phyloP scores from a whole-genome alignment of 2,329 filamentous ascomycete species.

The Fusarium caatingaense region DNA sequence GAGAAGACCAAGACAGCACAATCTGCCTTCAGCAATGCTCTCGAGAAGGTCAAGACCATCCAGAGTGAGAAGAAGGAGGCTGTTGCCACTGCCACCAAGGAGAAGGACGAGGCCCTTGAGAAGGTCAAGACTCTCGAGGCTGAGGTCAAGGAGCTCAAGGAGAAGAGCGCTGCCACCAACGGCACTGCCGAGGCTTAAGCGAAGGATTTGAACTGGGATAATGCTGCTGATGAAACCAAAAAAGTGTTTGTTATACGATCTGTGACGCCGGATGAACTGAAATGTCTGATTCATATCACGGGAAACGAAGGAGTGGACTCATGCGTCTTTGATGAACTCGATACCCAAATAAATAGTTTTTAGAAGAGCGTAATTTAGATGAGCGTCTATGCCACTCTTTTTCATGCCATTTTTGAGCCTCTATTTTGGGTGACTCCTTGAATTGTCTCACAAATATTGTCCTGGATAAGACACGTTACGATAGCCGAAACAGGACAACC shows the following conservation, averaged over 20 bases:
- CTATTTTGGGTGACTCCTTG: not conserved
- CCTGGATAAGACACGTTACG: not conserved
- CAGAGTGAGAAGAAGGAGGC: conserved; percentile 34
- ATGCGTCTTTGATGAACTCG: conserved; percentile 48
- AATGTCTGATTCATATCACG: conserved; percentile 44
- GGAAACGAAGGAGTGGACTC: conserved; percentile 48
- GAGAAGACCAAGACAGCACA: conserved; percentile 30
- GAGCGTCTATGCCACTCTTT: conserved; percentile 42
- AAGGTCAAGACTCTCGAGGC: conserved; percentile 33
- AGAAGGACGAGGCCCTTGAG: conserved; percentile 34
- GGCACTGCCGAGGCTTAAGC: conserved; percentile 33
- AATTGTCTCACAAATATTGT: not conserved
- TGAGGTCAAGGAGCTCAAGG: conserved; percentile 38
- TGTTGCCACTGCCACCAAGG: conserved; percentile 25
- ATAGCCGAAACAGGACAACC: not conserved
- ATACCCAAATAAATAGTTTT: conserved; percentile 47
- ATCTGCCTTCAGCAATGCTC: conserved; percentile 23
- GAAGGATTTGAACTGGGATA: conserved; percentile 18
- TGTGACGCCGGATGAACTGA: conserved; percentile 43
- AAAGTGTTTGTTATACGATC: conserved; percentile 38
- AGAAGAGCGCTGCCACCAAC: conserved; percentile 31
- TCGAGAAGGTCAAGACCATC: conserved; percentile 22
- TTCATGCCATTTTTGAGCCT: conserved; percentile 9
- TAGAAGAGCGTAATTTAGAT: conserved; percentile 41
- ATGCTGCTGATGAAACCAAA: conserved; percentile 36